Percentiles rank a stretch among this genome's conserved stretches.
These are phyloP conservation scores for Cryphonectria japonica DNA, from an alignment of 2,329 filamentous ascomycete species.

Conservation along the genomic window DNA sequence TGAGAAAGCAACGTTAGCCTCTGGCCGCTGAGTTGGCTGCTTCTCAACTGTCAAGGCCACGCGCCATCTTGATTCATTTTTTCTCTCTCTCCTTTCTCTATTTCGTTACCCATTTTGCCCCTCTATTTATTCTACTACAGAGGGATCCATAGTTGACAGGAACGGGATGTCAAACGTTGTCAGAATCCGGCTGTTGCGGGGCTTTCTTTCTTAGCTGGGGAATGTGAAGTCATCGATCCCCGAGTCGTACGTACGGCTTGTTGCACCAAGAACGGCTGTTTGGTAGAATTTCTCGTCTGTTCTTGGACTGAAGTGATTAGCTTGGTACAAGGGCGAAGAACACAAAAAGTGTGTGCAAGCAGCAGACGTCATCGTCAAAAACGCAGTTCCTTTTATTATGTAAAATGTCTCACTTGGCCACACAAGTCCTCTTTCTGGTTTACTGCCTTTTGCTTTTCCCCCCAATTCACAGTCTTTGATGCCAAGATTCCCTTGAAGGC, in stretches of 20 bases:
- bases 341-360: neutral
- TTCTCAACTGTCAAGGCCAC: neutral
- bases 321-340: neutral
- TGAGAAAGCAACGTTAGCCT: neutral
- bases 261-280: too few species aligned
- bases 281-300: neutral
- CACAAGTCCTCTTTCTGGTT: neutral
- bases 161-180: neutral
- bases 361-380: neutral
- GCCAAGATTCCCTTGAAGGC: too few species aligned
- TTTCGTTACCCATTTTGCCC: too few species aligned
- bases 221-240: slow-evolving; percentile 21
- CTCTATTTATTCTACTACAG: neutral
- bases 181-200: neutral
- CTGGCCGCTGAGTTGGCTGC: neutral
- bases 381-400: neutral
- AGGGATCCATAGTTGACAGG: neutral
- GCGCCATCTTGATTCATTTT: slow-evolving; percentile 2
- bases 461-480: too few species aligned
- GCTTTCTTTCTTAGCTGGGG: neutral
- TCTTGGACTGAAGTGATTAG: neutral
- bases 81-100: neutral
- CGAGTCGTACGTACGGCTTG: slow-evolving; percentile 6
- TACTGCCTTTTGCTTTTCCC: too few species aligned
- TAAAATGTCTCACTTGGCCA: neutral